A percentile compares a stretch with the other conserved stretches of the same genome.
Evolutionary conservation across 2,329 filamentous ascomycete species (phyloP).

Genomic region (Beauveria sp.): DNA sequence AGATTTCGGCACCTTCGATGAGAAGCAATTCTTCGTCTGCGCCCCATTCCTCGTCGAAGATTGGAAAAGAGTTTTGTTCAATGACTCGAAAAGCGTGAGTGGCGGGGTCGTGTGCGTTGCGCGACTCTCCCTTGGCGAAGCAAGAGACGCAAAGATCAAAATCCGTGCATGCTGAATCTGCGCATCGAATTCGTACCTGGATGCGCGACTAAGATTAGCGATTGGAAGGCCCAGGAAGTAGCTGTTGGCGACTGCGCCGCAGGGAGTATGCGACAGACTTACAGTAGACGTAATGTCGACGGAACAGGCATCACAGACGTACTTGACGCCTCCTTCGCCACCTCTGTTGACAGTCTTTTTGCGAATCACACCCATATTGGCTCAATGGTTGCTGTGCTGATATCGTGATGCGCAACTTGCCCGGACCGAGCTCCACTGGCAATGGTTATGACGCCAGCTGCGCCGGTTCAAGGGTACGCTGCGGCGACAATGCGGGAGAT

Average conservation of each 20-base stretch:
- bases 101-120: conserved; percentile 77
- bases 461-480: neutral
- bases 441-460: conserved; percentile 9
- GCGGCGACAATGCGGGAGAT: neutral
- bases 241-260: neutral
- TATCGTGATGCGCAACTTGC: neutral
- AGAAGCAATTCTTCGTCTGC: conserved; percentile 94
- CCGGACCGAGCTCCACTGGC: neutral
- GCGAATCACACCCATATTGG: conserved; percentile 80
- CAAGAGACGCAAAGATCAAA: conserved; percentile 97
- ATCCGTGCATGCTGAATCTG: conserved; percentile 73
- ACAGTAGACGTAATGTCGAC: conserved; percentile 96
- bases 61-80: conserved; percentile 96
- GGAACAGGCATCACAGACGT: conserved; percentile 94
- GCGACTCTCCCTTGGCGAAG: conserved; percentile 74
- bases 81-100: conserved; percentile 90
- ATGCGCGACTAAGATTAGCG: conserved; percentile 14
- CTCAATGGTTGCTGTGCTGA: neutral
- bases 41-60: conserved; percentile 91
- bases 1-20: conserved; percentile 90
- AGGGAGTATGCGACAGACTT: conserved; percentile 29
- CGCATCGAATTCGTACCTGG: conserved; percentile 91
- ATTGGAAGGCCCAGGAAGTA: neutral
- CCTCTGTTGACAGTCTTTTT: conserved; percentile 87
- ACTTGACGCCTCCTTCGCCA: conserved; percentile 85